A percentile compares a stretch with the other conserved stretches of the same genome.
These are phyloP conservation scores for Cladochytrium replicatum DNA, from an alignment of 192 early-diverging fungal genomes.

Conservation along the genomic window DNA sequence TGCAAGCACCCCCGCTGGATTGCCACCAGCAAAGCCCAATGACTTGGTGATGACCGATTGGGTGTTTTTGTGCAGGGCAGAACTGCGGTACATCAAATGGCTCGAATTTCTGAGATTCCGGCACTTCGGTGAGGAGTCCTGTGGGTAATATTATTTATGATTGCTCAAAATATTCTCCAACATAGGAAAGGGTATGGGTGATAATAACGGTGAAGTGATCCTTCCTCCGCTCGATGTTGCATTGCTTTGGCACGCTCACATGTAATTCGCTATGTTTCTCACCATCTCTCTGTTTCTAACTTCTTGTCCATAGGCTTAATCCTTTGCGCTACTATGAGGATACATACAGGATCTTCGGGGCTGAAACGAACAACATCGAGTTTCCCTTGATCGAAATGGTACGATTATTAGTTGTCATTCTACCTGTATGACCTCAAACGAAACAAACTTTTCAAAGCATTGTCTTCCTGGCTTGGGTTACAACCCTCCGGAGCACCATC, in stretches of 20 bases:
- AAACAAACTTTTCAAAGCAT: conserved; percentile 32
- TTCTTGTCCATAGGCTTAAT: too few species aligned
- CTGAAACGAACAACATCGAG: conserved; percentile 21
- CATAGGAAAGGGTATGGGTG: too few species aligned
- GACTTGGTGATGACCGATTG: too few species aligned
- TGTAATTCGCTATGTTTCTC: too few species aligned
- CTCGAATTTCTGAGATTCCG: conserved; percentile 32
- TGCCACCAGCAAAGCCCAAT: conserved; percentile 18
- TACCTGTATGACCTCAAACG: too few species aligned
- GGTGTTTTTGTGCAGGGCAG: conserved; percentile 40
- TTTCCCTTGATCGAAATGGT: conserved; percentile 48
- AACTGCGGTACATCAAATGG: conserved; percentile 44
- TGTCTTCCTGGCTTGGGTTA: conserved; percentile 25
- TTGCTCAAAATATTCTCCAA: too few species aligned
- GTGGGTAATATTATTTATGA: too few species aligned
- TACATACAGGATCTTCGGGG: conserved; percentile 34
- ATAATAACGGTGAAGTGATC: too few species aligned
- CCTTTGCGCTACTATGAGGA: conserved; percentile 52
- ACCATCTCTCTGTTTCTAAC: too few species aligned
- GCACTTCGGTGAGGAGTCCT: too few species aligned
- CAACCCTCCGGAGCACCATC: conserved; percentile 20
- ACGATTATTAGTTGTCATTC: too few species aligned
- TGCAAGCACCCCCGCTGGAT: too few species aligned
- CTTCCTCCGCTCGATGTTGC: conserved; percentile 38
- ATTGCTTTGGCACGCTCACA: conserved; percentile 51